Percentiles rank a stretch among this genome's conserved stretches.
Conservation (phyloP, 148 eudicot species). For the Salicornia ramosissima region DNA sequence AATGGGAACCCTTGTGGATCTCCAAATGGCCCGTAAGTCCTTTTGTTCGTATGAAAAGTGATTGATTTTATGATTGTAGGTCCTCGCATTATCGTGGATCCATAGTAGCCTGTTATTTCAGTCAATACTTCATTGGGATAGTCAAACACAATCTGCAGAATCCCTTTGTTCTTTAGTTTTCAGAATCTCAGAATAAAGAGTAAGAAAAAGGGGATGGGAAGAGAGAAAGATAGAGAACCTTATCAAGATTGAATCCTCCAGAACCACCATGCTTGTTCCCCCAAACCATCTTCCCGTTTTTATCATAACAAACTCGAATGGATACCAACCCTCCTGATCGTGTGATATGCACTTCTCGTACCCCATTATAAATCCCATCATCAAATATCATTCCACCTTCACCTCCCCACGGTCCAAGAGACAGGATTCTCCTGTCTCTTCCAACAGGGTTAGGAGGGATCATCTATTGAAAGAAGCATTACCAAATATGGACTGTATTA, state of each 20-base stretch:
- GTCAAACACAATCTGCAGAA: constrained; percentile 36
- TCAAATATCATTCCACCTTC: constrained; percentile 27
- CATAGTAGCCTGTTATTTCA: constrained; percentile 31
- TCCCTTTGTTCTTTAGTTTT: neutral
- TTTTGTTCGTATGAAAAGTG: constrained; percentile 36
- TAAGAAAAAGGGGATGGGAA: no score
- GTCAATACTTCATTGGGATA: constrained; percentile 32
- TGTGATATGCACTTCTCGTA: constrained; percentile 31
- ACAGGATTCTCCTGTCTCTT: constrained; percentile 25
- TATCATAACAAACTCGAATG: constrained; percentile 32
- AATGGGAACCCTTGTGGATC: constrained; percentile 36
- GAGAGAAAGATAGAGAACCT: constrained; percentile 18
- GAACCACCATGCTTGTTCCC: constrained; percentile 32
- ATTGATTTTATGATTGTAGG: constrained; percentile 37
- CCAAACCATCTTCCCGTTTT: constrained; percentile 31
- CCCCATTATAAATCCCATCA: constrained; percentile 33
- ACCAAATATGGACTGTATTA: neutral
- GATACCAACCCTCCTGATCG: constrained; percentile 35
- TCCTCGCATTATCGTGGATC: constrained; percentile 34
- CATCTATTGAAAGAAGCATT: neutral
- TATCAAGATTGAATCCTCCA: constrained; percentile 33
- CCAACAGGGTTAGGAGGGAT: constrained; percentile 6
- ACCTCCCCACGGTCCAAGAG: constrained; percentile 36
- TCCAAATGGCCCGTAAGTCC: constrained; percentile 41
- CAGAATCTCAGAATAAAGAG: neutral